Base-by-base conservation (phyloP, 2,329 filamentous ascomycete genomes). In the Fusarium buxicola region DNA sequence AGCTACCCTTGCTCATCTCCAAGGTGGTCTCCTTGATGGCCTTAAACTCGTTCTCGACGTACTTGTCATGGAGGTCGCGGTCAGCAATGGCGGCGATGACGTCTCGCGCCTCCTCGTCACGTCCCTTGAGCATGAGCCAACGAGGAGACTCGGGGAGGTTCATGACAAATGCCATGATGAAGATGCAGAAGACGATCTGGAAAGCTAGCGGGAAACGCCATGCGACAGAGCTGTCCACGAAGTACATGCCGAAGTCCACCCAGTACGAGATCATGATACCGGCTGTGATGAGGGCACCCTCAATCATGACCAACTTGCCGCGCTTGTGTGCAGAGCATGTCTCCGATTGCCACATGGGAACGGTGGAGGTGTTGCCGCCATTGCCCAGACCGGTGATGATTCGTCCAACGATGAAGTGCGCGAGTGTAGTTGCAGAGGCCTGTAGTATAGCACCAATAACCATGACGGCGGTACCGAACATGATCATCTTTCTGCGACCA, bases 21-120 rank as follows among this genome's bases (percentile, higher is more conserved):
- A 86, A 76, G n/a, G 91, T 88, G 1, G 90, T 86, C 49, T 88
- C 84, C 63, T 84, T 84, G 70, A 89, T 89, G 58, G 87, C 83
- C 39, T 79, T 77, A 71, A 84, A 86, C 69, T 89, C 86, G 12
- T 77, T 75, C 13, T 85, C 74, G 39, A 90, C 84, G 71, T 81
- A 86, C 2, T 84, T 83, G n/a, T 85, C 82, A 45, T 85, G 82
- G 3, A 72, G 69, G 7, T 84, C 83, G 43, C 85, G 75, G 61
- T 79, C 82, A 46, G 87, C 84, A 15, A 90, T 76, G 45, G 81
- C 84, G 15, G 76, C 75, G 18, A 86, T 79, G 13, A 84, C 79
- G 2, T 74, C 72, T 49, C 77, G 74, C 10, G 79, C 83, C 62
- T 86, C 82, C 2, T 80, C 79, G 31, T 82, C 76, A 1, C 74